These are phyloP conservation scores for Volvox africanus DNA, from an alignment of 139 green algal genomes.

Conservation along the genomic window DNA sequence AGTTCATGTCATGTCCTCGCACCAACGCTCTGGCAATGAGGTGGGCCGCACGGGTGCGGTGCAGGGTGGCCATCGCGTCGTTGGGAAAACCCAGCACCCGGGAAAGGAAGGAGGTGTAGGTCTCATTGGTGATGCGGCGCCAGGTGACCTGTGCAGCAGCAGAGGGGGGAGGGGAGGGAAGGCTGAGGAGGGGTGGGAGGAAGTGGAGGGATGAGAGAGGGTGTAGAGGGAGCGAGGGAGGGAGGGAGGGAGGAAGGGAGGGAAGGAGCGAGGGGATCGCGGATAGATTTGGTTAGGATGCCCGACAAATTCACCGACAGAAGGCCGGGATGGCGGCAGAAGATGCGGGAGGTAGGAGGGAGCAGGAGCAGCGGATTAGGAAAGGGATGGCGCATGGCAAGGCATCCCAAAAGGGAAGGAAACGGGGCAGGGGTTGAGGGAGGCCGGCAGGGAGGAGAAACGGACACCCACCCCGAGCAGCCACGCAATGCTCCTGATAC, in stretches of 20 bases:
- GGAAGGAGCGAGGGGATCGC: too few species aligned
- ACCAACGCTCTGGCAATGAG: slow-evolving; percentile 1
- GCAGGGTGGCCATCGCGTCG: neutral
- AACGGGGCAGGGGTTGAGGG: neutral
- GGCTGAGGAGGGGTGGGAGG: neutral
- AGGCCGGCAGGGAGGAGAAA: neutral
- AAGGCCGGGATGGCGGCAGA: too few species aligned
- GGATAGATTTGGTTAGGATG: too few species aligned
- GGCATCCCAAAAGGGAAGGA: too few species aligned
- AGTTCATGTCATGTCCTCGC: neutral
- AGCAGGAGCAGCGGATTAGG: too few species aligned
- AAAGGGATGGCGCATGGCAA: too few species aligned
- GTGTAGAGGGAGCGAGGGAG: neutral
- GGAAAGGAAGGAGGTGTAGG: neutral
- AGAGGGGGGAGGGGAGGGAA: too few species aligned
- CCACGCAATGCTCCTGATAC: neutral
- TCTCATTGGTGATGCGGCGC: slow-evolving; percentile 8
- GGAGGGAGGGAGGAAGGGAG: too few species aligned
- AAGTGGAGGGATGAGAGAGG: neutral
- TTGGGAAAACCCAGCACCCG: neutral
- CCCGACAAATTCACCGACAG: too few species aligned
- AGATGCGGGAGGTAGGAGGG: too few species aligned
- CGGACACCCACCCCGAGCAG: neutral
- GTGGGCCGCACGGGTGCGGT: neutral
- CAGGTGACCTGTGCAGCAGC: neutral